A percentile compares a stretch with the other conserved stretches of the same genome.
These are phyloP conservation scores for Solanum sejunctum DNA, from an alignment of 257 asterid genomes.

Conservation along the genomic window DNA sequence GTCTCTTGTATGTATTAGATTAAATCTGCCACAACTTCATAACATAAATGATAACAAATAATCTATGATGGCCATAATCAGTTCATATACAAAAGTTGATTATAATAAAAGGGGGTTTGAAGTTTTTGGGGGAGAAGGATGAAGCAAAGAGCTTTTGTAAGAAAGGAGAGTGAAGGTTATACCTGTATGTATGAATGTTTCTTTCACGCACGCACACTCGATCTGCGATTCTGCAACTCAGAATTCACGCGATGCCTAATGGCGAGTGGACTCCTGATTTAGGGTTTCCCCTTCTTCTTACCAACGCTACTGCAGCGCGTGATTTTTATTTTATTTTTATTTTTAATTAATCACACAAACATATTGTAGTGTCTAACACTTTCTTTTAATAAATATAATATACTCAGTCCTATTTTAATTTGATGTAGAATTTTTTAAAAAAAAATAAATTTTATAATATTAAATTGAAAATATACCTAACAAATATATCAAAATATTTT, in stretches of 20 bases:
- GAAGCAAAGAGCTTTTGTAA: neutral
- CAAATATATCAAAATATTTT: too few relatives aligned
- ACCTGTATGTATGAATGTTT: neutral
- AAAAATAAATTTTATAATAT: too few relatives aligned
- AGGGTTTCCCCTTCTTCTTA: neutral
- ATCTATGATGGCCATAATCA: neutral
- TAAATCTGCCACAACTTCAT: neutral
- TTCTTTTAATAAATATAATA: too few relatives aligned
- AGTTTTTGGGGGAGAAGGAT: neutral
- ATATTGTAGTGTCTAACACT: too few relatives aligned
- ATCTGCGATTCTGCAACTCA: slow-evolving; percentile 2
- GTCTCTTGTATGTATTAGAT: neutral
- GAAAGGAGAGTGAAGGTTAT: neutral
- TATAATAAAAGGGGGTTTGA: neutral
- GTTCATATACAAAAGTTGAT: neutral
- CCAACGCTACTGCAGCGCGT: slow-evolving; percentile 5
- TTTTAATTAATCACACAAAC: neutral
- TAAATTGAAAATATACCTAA: too few relatives aligned
- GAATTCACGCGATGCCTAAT: neutral
- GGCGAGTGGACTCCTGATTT: slow-evolving; percentile 5
- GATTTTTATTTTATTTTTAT: neutral
- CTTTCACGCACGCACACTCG: neutral
- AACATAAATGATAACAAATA: neutral
- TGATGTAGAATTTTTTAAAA: too few relatives aligned
- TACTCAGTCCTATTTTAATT: too few relatives aligned